Percentiles rank a stretch among this genome's conserved stretches.
phyloP scores from a whole-genome alignment of 139 green algal species.

The Chlorella ohadii region DNA sequence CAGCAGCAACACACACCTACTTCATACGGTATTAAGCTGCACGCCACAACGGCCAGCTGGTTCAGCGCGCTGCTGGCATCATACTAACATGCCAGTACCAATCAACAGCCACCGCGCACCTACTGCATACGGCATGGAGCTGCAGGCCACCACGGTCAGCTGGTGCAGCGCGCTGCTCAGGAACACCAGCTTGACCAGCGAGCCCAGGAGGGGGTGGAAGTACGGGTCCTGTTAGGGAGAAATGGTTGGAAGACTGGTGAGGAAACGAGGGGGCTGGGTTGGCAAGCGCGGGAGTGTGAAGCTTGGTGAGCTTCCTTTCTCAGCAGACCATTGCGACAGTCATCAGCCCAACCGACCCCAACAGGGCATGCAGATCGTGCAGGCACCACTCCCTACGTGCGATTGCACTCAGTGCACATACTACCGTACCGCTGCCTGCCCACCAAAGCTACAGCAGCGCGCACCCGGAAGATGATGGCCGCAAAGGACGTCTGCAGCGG shows the following conservation, averaged over 20 bases:
- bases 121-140: constrained; percentile 77
- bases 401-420: neutral
- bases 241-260: neutral
- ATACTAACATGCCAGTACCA: neutral
- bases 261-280: neutral
- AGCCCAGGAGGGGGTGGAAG: constrained; percentile 60
- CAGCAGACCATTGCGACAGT: neutral
- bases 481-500: constrained; percentile 77
- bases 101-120: constrained; percentile 8
- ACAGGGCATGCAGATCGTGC: neutral
- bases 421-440: neutral
- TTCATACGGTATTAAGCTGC: constrained; percentile 71
- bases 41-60: constrained; percentile 66
- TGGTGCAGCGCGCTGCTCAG: constrained; percentile 78
- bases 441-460: neutral
- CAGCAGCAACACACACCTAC: constrained; percentile 51
- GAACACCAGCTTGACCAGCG: constrained; percentile 70
- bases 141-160: constrained; percentile 58
- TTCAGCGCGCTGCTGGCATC: constrained; percentile 73
- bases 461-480: constrained; percentile 78
- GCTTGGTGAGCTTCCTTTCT: neutral
- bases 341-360: neutral
- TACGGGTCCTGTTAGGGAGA: constrained; percentile 32
- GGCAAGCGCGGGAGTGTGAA: neutral
- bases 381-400: neutral